Percentiles rank a stretch among this genome's conserved stretches.
Evolutionary conservation across 1,139 yeast species (phyloP).

Genomic region (Debaryomyces fabryi): DNA sequence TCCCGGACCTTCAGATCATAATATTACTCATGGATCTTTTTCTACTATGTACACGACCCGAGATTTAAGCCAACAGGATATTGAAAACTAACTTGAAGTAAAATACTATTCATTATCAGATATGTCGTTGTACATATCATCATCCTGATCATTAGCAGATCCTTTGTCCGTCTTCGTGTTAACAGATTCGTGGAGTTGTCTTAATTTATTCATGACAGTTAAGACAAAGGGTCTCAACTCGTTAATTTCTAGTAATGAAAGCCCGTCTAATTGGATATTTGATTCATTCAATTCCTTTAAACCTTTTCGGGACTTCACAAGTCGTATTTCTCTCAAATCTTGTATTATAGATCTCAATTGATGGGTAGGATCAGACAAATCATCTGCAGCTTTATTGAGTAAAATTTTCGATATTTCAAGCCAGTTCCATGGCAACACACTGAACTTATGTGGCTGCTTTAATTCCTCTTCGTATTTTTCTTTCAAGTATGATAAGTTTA

Average conservation of each 20-base stretch:
- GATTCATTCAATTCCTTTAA: conserved; percentile 76
- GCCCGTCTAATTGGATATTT: conserved; percentile 79
- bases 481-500: conserved; percentile 58
- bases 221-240: conserved; percentile 84
- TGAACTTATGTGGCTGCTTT: conserved; percentile 57
- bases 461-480: conserved; percentile 71
- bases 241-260: conserved; percentile 82
- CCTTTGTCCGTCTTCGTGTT: conserved; percentile 26
- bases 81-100: conserved; percentile 12
- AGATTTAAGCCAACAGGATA: conserved; percentile 18
- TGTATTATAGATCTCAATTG: conserved; percentile 70
- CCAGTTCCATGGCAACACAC: conserved; percentile 86
- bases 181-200: conserved; percentile 51
- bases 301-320: conserved; percentile 81
- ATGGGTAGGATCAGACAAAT: conserved; percentile 66
- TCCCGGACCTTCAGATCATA: background rate
- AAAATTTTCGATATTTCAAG: conserved; percentile 73
- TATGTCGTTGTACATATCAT: conserved; percentile 16
- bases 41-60: conserved; percentile 5
- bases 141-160: conserved; percentile 27
- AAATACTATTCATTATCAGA: conserved; percentile 9
- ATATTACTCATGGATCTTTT: conserved; percentile 1
- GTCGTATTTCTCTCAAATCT: conserved; percentile 81
- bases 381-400: conserved; percentile 72
- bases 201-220: conserved; percentile 75